These are phyloP conservation scores for Aspergillus egyptiacus DNA, from an alignment of 495 filamentous ascomycete genomes.

Conservation along the genomic window DNA sequence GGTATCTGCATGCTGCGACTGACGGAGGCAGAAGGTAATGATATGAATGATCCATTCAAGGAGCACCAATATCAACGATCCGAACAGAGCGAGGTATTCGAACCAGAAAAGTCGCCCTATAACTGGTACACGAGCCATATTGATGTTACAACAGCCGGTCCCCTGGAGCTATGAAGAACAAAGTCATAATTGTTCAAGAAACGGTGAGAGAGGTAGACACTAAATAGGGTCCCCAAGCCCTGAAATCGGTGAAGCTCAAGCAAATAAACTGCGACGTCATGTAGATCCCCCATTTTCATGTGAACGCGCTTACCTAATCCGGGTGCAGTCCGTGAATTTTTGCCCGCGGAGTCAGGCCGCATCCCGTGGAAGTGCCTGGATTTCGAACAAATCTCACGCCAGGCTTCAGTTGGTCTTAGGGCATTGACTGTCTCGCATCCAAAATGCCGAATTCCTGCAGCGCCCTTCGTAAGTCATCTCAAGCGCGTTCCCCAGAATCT, in stretches of 20 bases:
- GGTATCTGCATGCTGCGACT: conserved; percentile 23
- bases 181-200: too few species aligned
- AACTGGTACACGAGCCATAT: conserved; percentile 72
- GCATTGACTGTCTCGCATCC: conserved; percentile 15
- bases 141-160: too few species aligned
- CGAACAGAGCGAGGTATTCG: conserved; percentile 82
- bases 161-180: too few species aligned
- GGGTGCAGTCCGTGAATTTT: conserved; percentile 21
- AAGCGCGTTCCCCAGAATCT: neutral
- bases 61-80: conserved; percentile 72
- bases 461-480: conserved; percentile 74
- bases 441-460: conserved; percentile 93
- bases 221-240: too few species aligned
- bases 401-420: too few species aligned
- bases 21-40: conserved; percentile 87
- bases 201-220: too few species aligned
- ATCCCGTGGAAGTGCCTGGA: neutral
- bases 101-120: conserved; percentile 72
- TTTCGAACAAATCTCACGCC: too few species aligned
- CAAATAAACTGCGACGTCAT: conserved; percentile 18
- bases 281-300: conserved; percentile 22
- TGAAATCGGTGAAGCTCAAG: too few species aligned
- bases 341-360: conserved; percentile 5
- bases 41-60: conserved; percentile 76
- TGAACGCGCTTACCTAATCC: conserved; percentile 35